Conservation (phyloP, 1,284 basidiomycete genomes). For the Neonothopanus nambi region DNA sequence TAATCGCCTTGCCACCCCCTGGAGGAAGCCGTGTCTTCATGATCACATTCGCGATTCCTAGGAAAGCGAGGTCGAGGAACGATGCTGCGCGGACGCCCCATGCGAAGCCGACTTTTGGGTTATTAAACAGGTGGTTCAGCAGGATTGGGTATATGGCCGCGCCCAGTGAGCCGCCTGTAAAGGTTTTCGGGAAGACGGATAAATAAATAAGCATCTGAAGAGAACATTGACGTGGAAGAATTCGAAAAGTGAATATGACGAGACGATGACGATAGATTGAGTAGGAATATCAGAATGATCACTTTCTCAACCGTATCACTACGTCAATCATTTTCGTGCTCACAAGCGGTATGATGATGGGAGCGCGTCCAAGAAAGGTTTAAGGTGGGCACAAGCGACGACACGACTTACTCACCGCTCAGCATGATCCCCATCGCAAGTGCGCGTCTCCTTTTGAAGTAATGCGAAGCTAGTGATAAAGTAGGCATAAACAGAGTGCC, state of each 20-base stretch:
- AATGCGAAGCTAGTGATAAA: slow-evolving; percentile 32
- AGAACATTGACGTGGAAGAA: not conserved
- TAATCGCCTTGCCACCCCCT: slow-evolving; percentile 8
- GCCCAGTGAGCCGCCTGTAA: slow-evolving; percentile 27
- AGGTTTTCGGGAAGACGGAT: not conserved
- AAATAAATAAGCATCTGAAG: not conserved
- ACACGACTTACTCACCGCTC: slow-evolving; percentile 22
- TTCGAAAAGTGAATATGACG: not conserved
- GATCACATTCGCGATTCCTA: slow-evolving; percentile 24
- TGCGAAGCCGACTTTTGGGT: slow-evolving; percentile 26
- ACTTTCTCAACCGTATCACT: too few species aligned
- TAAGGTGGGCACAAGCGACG: too few species aligned
- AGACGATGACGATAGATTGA: not conserved
- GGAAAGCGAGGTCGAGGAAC: slow-evolving; percentile 20
- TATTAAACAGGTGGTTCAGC: slow-evolving; percentile 35
- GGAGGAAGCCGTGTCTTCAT: slow-evolving; percentile 26
- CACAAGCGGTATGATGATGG: not conserved
- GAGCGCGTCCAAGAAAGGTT: too few species aligned
- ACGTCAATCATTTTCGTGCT: too few species aligned
- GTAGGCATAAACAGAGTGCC: slow-evolving; percentile 34
- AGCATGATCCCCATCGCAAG: slow-evolving; percentile 37
- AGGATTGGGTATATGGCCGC: slow-evolving; percentile 39
- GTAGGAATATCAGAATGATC: too few species aligned
- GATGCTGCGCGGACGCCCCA: slow-evolving; percentile 28
- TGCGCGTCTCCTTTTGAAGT: slow-evolving; percentile 33